Percentiles rank a stretch among this genome's conserved stretches.
Conservation (phyloP, 345 rosid genomes). For the Citrus trifoliata region DNA sequence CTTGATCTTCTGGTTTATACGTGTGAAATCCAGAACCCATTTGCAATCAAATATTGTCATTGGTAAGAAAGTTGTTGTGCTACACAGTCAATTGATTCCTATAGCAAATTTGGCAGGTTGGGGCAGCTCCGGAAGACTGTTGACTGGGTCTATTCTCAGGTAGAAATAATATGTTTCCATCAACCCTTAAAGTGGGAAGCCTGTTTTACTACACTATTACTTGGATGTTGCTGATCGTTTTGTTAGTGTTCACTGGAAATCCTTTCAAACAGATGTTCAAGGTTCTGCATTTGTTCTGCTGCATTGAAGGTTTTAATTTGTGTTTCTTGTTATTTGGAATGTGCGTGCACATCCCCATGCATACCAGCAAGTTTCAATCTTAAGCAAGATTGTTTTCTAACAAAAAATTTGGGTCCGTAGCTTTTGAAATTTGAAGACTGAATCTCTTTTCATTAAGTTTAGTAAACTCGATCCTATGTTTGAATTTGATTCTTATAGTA, state of each 20-base stretch:
- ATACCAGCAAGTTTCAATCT: too few species aligned
- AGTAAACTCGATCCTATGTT: background rate
- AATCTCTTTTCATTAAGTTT: background rate
- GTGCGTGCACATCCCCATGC: too few species aligned
- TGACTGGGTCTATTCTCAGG: conserved; percentile 79
- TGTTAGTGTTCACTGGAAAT: background rate
- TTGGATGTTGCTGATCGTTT: background rate
- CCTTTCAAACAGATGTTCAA: background rate
- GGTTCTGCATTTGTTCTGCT: background rate
- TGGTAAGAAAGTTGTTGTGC: background rate
- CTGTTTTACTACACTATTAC: background rate
- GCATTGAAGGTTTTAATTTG: background rate
- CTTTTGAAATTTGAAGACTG: background rate
- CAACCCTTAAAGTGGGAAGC: background rate
- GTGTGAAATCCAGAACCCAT: background rate
- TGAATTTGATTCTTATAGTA: background rate
- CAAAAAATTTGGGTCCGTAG: background rate
- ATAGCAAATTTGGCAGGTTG: conserved; percentile 59
- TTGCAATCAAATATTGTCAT: background rate
- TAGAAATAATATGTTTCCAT: conserved; percentile 22
- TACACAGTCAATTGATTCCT: conserved; percentile 21
- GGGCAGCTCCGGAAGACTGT: conserved; percentile 76
- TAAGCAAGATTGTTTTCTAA: background rate
- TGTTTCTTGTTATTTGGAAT: background rate
- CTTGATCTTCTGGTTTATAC: background rate